These are phyloP conservation scores for Cucurbita pepo DNA, from an alignment of 306 rosid species.

Conservation along the genomic window DNA sequence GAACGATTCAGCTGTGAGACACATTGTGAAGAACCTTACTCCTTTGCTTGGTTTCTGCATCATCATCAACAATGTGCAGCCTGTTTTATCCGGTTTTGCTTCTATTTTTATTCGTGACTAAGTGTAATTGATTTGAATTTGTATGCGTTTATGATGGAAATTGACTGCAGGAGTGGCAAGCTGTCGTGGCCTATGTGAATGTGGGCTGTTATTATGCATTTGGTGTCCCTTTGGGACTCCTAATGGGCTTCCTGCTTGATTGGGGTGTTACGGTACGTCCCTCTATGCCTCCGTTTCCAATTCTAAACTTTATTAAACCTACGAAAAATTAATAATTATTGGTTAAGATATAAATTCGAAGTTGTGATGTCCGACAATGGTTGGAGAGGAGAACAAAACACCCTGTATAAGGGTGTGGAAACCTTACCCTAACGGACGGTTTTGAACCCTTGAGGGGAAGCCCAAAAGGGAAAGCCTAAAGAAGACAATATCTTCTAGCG, in stretches of 20 bases:
- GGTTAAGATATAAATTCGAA: no score
- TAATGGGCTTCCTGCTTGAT: conserved; percentile 32
- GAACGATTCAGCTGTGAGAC: conserved; percentile 24
- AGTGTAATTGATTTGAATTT: background rate
- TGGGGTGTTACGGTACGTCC: conserved; percentile 37
- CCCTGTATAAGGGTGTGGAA: no score
- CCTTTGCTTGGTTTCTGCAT: conserved; percentile 56
- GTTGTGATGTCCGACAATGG: no score
- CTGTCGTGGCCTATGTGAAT: conserved; percentile 53
- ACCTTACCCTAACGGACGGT: no score
- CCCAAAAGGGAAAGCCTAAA: no score
- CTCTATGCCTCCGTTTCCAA: no score
- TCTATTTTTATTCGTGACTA: background rate
- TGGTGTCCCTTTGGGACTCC: conserved; percentile 65
- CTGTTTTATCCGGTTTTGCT: conserved; percentile 53
- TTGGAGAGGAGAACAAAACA: no score
- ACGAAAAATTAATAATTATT: no score
- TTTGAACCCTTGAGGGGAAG: no score
- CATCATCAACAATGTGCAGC: conserved; percentile 60
- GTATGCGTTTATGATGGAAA: background rate
- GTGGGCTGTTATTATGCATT: conserved; percentile 51
- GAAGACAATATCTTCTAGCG: no score
- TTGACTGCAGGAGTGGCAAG: conserved; percentile 63
- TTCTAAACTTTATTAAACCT: no score
- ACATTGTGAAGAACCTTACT: conserved; percentile 38